Evolutionary conservation across 164 flowering plant species (phyloP), one percentile per base, ranked within the genome.

Genomic region (Kingdonia uniflora): DNA sequence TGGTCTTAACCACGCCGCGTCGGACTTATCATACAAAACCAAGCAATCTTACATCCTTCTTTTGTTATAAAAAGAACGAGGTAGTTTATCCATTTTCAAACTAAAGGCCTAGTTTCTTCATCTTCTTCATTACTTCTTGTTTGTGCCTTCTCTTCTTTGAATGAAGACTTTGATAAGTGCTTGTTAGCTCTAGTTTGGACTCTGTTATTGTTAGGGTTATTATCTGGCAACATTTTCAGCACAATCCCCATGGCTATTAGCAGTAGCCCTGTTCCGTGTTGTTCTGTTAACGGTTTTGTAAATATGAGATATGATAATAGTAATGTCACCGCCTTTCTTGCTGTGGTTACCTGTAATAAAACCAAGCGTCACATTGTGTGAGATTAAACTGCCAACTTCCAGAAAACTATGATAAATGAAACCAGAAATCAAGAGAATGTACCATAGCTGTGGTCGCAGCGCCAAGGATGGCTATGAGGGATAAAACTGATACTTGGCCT

Each of bases 401-500:
- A 3, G n/a, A 8, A 20, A 22, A 12, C 29, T 47, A 3, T 17
- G n/a, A 20, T 2, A 22, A 12, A 47, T 7, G 4, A 3, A 29
- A 29, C 8, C 8, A 29, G 35, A 29, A 29, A 29, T 10, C 44
- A 29, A 24, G 38, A 40, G 14, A 19, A 48, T 17, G 40, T 76
- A 87, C 96, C 97, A 91, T 85, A 46, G 97, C 95, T 1, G 98
- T 91, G 10, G 95, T 85, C 37, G 98, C 98, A 26, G 98, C 98
- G 14, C 98, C 98, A 45, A 91, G 87, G 11, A 91, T 19, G 39
- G 98, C 98, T 57, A 91, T 85, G 64, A 91, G 90, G 24, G 96
- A 87, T 19, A 91, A 74, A 40, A 91, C 96, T 0, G 98, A 91
- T 29, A 91, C 90, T 72, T 91, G 98, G 37, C 98, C 96, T 0